These are phyloP conservation scores for Eucalyptus urophylla DNA, from an alignment of 345 rosid genomes.

Conservation along the genomic window DNA sequence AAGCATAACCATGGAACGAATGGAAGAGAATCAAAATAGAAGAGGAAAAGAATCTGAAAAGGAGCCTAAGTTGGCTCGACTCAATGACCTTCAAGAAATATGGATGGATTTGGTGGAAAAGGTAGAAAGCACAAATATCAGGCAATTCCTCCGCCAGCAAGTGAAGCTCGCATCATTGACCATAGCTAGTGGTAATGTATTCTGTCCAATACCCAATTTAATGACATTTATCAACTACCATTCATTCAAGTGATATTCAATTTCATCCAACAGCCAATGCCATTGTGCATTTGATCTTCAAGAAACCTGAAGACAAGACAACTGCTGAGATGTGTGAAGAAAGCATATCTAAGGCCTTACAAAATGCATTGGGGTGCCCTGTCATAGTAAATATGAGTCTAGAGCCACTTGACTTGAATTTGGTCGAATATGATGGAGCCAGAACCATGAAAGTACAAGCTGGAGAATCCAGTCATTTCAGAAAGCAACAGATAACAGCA, in stretches of 20 bases:
- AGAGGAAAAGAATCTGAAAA: background rate
- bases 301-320: constrained; percentile 7
- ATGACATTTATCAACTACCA: background rate
- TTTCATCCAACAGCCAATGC: constrained; percentile 8
- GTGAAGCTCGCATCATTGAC: constrained; percentile 21
- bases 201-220: background rate
- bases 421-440: background rate
- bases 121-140: constrained; percentile 1
- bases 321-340: constrained; percentile 16
- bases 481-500: background rate
- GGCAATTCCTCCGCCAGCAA: constrained; percentile 8
- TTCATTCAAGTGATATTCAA: background rate
- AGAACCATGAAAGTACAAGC: background rate
- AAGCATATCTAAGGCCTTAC: constrained; percentile 11
- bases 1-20: background rate
- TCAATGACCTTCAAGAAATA: constrained; percentile 6
- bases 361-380: constrained; percentile 6
- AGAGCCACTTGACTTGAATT: constrained; percentile 6
- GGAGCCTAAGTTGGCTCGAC: background rate
- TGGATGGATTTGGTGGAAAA: constrained; percentile 12
- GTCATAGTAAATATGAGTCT: constrained; percentile 11
- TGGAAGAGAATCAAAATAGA: background rate
- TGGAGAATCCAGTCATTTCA: background rate
- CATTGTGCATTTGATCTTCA: constrained; percentile 14
- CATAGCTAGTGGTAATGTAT: constrained; percentile 7